These are phyloP conservation scores for Pythium volutum DNA, from an alignment of 352 stramenopile genomes.

Conservation along the genomic window DNA sequence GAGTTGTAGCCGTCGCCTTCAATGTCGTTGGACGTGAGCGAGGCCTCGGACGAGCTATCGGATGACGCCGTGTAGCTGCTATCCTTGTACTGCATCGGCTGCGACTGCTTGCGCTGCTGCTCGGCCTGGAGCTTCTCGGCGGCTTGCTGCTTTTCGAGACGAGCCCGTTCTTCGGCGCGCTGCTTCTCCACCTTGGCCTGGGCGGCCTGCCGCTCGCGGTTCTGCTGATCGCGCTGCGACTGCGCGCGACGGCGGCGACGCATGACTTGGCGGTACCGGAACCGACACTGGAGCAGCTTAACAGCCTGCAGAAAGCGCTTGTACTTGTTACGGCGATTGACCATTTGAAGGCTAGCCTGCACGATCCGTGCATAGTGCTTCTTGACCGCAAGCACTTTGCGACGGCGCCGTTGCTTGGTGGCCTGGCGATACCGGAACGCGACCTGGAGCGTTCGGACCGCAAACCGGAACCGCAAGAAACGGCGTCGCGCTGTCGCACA, in stretches of 20 bases:
- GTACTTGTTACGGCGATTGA: conserved; percentile 53
- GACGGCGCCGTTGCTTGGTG: conserved; percentile 27
- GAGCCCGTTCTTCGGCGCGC: conserved; percentile 13
- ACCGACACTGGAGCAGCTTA: conserved; percentile 68
- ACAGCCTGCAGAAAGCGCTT: conserved; percentile 47
- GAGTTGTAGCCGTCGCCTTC: conserved; percentile 51
- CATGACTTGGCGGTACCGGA: conserved; percentile 45
- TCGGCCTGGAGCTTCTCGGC: conserved; percentile 18
- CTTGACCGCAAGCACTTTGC: conserved; percentile 36
- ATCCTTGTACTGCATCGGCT: conserved; percentile 49
- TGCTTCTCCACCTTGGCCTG: conserved; percentile 13
- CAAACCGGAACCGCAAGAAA: conserved; percentile 58
- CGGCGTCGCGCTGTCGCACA: conserved; percentile 49
- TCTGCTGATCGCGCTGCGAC: conserved; percentile 19
- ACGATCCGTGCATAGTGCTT: conserved; percentile 44
- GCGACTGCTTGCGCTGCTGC: conserved; percentile 29
- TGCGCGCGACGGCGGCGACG: conserved; percentile 12
- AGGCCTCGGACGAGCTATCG: conserved; percentile 53
- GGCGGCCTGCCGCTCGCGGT: not conserved
- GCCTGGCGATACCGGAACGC: conserved; percentile 57
- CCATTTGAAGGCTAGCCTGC: conserved; percentile 56
- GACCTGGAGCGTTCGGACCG: conserved; percentile 51
- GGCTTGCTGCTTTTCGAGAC: conserved; percentile 1
- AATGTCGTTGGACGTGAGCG: conserved; percentile 68
- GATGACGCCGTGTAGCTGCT: conserved; percentile 76